Evolutionary conservation across 352 stramenopile species (phyloP).

Genomic region (Halophytophthora batemanensis): DNA sequence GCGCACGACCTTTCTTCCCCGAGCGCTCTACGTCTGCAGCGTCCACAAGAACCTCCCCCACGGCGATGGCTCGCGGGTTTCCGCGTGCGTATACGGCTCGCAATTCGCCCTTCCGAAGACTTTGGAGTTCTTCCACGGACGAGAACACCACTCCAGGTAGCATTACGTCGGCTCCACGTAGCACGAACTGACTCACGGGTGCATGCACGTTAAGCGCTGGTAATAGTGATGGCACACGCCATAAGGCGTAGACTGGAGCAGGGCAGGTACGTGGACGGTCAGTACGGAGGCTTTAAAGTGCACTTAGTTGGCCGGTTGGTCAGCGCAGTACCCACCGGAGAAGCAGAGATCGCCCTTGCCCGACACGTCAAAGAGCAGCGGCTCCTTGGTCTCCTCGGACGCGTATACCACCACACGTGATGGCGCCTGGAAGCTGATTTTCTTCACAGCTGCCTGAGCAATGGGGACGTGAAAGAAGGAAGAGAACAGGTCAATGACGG

Average conservation of each 20-base stretch:
- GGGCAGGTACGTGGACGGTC: too few relatives aligned
- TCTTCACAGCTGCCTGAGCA: constrained; percentile 48
- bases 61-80: constrained; percentile 73
- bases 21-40: constrained; percentile 41
- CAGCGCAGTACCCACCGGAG: constrained; percentile 10
- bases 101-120: constrained; percentile 64
- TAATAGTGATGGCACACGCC: constrained; percentile 44
- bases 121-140: constrained; percentile 42
- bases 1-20: constrained; percentile 64
- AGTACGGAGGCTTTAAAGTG: not conserved
- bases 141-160: constrained; percentile 74
- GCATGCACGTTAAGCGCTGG: constrained; percentile 65
- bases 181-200: constrained; percentile 76
- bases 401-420: constrained; percentile 72
- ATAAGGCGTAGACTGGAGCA: constrained; percentile 62
- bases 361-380: constrained; percentile 66
- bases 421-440: constrained; percentile 75
- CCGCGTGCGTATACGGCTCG: constrained; percentile 66
- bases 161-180: constrained; percentile 83
- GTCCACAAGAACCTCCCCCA: constrained; percentile 78
- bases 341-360: constrained; percentile 68
- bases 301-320: not conserved
- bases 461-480: not conserved
- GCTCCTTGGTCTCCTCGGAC: constrained; percentile 52
- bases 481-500: constrained; percentile 2